Evolutionary conservation across 2,329 filamentous ascomycete species (phyloP), one percentile per base, ranked within the genome.

Genomic region (Hawksworthiomyces lignivorus): DNA sequence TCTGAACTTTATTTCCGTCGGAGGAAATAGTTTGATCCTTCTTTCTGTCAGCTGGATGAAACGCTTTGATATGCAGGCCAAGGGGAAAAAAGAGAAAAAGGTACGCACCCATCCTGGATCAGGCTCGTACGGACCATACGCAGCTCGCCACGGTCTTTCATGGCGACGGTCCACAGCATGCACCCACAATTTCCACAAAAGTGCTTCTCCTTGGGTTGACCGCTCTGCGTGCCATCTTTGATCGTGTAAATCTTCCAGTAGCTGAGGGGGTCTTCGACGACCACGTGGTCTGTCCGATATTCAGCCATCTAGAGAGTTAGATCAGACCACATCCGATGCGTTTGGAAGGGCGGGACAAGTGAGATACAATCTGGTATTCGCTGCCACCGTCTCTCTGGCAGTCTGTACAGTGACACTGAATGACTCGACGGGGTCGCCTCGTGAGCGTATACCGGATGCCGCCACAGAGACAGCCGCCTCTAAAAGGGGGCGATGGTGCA

Each of bases 121-220:
- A 50, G 27, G 22, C 45, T 48, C 22, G 47, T 52, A 6, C 50
- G 44, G 40, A 52, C 49, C 38, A 51, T 36, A 20, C 46, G 42
- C 28, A 47, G 31, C 38, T 46, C 43, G 28, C 50, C 50, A 24
- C 39, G 37, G 36, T 50, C 41, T 18, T 37, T 32, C 43, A 48
- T 48, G 18, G 50, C 47, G 6, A 50, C 47, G 5, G 50, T 48
- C 50, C 50, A 52, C 15, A 50, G 40, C 19, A 48, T 42, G 22
- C 48, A 52, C 3, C 50, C 50, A 29, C 50, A 52, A 33, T 49
- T 46, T 34, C 48, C 43, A 33, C 48, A 52, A 43, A 52, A 52
- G 36, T 51, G 47, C 28, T 51, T 51, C 15, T 50, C 49, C 31
- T 51, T 52, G 34, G 47, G 42, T 44, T 48, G 43, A 5, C 50